phyloP scores from a whole-genome alignment of 2,329 filamentous ascomycete genomes.

The Aspergillus sp. region DNA sequence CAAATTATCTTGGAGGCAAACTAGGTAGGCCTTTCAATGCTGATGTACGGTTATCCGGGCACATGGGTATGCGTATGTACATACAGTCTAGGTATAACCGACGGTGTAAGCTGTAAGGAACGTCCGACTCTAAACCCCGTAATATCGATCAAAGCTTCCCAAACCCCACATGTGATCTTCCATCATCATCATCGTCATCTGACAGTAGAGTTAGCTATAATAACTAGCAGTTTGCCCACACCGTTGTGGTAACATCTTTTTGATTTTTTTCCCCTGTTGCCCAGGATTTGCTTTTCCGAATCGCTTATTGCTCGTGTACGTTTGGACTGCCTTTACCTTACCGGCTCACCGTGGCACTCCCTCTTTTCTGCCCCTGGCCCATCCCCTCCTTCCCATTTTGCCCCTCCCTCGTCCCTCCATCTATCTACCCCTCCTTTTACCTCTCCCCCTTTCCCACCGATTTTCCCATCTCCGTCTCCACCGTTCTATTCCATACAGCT shows the following conservation, averaged over 20 bases:
- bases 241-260: neutral
- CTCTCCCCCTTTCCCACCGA: constrained; percentile 5
- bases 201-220: no score
- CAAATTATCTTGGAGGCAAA: no score
- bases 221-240: no score
- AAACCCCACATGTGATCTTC: constrained; percentile 15
- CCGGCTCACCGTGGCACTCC: neutral
- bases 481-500: constrained; percentile 1
- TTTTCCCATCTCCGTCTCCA: constrained; percentile 4
- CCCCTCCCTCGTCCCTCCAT: neutral
- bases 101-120: no score
- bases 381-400: neutral
- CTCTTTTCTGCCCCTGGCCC: neutral
- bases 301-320: no score
- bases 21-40: no score
- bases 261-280: neutral
- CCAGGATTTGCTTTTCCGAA: neutral
- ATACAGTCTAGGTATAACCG: no score
- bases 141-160: neutral
- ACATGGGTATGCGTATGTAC: no score
- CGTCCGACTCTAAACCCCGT: no score
- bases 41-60: no score
- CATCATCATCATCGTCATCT: no score
- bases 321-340: neutral
- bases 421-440: neutral